Evolutionary conservation across 2,329 filamentous ascomycete species (phyloP).

Genomic region (Verticillium nubilum): DNA sequence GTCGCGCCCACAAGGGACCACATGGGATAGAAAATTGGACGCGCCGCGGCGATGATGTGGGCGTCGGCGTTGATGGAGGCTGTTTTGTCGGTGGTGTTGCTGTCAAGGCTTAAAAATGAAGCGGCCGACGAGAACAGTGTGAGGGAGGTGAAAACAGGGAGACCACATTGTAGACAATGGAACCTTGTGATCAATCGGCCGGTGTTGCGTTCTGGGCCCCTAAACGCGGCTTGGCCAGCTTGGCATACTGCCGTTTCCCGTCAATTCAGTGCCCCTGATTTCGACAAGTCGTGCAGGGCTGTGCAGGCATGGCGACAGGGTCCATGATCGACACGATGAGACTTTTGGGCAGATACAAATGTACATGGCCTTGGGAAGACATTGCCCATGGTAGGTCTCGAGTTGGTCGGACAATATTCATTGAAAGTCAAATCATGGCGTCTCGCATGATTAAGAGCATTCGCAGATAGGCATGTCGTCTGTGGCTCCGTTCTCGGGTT

Average conservation of each 20-base stretch:
- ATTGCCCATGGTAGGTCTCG: no score
- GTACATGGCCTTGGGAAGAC: no score
- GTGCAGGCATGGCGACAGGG: no score
- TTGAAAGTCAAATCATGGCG: no score
- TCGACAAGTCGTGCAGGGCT: not conserved
- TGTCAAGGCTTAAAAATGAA: not conserved
- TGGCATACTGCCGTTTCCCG: not conserved
- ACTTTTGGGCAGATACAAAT: no score
- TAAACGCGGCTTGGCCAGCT: not conserved
- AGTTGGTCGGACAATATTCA: no score
- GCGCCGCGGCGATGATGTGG: not conserved
- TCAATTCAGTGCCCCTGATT: not conserved
- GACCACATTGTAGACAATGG: no score
- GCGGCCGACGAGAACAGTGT: not conserved
- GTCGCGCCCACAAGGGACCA: constrained; percentile 6
- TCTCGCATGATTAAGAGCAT: no score
- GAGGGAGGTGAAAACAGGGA: no score
- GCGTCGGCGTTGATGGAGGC: not conserved
- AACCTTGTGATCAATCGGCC: not conserved
- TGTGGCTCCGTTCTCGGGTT: no score
- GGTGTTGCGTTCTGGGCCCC: not conserved
- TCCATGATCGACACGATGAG: no score
- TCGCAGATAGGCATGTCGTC: no score
- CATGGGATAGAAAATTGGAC: not conserved
- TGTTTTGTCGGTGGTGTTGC: not conserved